A percentile compares a stretch with the other conserved stretches of the same genome.
Evolutionary conservation across 805 yeast species (phyloP).

Genomic region (Yarrowia sp.): DNA sequence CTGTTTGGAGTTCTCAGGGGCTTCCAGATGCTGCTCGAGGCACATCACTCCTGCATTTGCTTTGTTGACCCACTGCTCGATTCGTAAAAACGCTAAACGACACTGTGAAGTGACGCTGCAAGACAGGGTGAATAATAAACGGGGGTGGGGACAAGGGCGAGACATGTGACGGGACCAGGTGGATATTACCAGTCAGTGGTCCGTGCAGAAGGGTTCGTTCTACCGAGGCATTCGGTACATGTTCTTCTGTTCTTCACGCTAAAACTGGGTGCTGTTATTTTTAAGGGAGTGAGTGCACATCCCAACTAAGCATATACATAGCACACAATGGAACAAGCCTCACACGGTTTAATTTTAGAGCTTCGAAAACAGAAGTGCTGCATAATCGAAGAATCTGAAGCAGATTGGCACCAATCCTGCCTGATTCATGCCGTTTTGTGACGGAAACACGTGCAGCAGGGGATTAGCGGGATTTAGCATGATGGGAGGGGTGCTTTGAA

Average conservation of each 20-base stretch:
- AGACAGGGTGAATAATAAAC: conserved; percentile 27
- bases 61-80: conserved; percentile 35
- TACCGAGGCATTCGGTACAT: conserved; percentile 5
- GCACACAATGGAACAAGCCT: conserved; percentile 16
- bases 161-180: not conserved
- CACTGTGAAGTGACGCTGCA: conserved; percentile 8
- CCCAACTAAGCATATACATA: conserved; percentile 3
- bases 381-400: not conserved
- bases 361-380: conserved; percentile 1
- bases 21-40: conserved; percentile 27
- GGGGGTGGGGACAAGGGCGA: not conserved
- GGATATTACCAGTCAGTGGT: not conserved
- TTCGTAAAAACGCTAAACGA: conserved; percentile 14
- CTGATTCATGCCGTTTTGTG: not conserved
- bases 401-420: conserved; percentile 9
- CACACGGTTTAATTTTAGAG: conserved; percentile 17
- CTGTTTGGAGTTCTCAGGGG: conserved; percentile 20
- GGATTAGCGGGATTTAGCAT: too few relatives aligned
- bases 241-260: not conserved
- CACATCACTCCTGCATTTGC: conserved; percentile 38
- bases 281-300: not conserved
- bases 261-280: not conserved
- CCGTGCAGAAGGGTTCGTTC: not conserved
- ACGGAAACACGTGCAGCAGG: not conserved
- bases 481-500: too few relatives aligned